Evolutionary conservation across 2,329 filamentous ascomycete genomes (phyloP).

Genomic region (Fusarium sp.): DNA sequence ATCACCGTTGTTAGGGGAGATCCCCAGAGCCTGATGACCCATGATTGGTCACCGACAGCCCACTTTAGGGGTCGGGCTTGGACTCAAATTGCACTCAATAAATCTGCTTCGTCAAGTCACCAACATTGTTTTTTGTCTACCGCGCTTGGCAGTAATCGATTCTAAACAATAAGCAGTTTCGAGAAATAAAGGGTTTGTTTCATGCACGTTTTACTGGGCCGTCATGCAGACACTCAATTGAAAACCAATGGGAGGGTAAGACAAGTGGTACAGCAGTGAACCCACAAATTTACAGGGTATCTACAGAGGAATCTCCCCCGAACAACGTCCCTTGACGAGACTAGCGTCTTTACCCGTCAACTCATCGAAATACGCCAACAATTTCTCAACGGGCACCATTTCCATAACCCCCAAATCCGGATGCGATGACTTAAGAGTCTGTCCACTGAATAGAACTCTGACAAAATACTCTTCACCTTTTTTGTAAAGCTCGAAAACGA

Average conservation of each 20-base stretch:
- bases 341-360: conserved; percentile 68
- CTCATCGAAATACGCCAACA: conserved; percentile 78
- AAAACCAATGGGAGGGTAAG: background rate
- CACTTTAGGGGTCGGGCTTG: conserved; percentile 1
- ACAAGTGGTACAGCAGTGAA: background rate
- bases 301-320: conserved; percentile 16
- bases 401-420: conserved; percentile 75
- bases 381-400: conserved; percentile 73
- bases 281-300: background rate
- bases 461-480: conserved; percentile 61
- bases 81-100: background rate
- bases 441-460: conserved; percentile 77
- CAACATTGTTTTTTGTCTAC: background rate
- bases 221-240: background rate
- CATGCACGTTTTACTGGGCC: background rate
- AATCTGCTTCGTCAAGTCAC: background rate
- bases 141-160: background rate
- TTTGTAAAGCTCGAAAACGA: conserved; percentile 78
- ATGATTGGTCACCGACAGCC: background rate
- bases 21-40: background rate
- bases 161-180: background rate
- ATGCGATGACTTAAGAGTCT: conserved; percentile 73
- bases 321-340: conserved; percentile 53
- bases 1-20: conserved; percentile 9
- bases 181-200: background rate